These are phyloP conservation scores for Chlorella sp. DNA, from an alignment of 139 green algal genomes.

Conservation along the genomic window DNA sequence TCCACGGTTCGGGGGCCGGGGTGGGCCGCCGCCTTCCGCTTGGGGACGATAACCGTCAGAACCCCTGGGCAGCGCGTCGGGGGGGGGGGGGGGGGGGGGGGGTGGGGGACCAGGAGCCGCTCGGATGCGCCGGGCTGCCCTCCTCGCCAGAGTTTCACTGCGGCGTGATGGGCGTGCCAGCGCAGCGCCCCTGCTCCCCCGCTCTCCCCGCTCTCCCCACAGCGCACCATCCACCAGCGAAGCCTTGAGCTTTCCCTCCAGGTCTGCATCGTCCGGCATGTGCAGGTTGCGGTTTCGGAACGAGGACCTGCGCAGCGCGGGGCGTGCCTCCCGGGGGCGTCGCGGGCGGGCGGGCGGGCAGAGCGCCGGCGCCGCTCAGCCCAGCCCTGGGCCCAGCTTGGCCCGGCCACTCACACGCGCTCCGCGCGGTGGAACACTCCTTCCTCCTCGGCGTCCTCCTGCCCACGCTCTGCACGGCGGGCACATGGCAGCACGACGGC, in stretches of 20 bases:
- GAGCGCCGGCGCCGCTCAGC: not conserved
- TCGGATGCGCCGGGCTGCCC: too few species aligned
- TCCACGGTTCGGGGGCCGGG: not conserved
- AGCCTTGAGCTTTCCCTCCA: slow-evolving; percentile 10
- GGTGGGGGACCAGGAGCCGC: too few species aligned
- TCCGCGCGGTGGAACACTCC: slow-evolving; percentile 36
- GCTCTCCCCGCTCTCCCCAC: too few species aligned
- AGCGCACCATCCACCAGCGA: too few species aligned
- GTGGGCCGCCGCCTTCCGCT: not conserved
- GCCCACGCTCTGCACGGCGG: slow-evolving; percentile 17
- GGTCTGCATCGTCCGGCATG: slow-evolving; percentile 33
- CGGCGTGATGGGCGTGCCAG: too few species aligned
- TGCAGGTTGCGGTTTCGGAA: slow-evolving; percentile 40
- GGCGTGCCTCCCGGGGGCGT: too few species aligned
- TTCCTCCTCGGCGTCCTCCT: slow-evolving; percentile 29
- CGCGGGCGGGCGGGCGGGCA: too few species aligned
- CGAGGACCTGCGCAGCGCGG: slow-evolving; percentile 8
- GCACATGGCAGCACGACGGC: too few species aligned
- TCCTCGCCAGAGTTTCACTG: too few species aligned
- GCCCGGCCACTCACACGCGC: not conserved
- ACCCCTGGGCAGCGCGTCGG: not conserved
- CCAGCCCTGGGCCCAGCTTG: not conserved
- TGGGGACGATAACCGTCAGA: slow-evolving; percentile 13
- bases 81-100: not conserved
- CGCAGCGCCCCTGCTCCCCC: too few species aligned